These are phyloP conservation scores for Anisodus acutangulus DNA, from an alignment of 257 asterid genomes.

Conservation along the genomic window DNA sequence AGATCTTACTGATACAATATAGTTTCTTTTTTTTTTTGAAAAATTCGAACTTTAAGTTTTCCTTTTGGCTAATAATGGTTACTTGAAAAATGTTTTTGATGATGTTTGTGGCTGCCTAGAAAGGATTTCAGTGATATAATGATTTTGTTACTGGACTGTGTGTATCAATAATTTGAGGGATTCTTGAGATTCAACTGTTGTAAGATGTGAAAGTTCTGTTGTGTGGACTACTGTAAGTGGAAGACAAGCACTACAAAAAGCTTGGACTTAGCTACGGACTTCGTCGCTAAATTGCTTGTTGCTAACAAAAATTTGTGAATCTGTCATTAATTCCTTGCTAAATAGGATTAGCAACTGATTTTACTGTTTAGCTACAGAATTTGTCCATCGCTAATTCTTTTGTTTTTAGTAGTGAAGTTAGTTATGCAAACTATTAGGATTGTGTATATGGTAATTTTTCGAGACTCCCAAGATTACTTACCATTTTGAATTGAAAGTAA, in stretches of 20 bases:
- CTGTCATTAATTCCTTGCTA: too few relatives aligned
- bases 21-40: background rate
- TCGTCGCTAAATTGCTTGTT: too few relatives aligned
- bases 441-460: background rate
- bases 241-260: background rate
- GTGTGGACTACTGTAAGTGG: background rate
- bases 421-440: background rate
- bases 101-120: background rate
- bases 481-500: background rate
- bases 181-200: background rate
- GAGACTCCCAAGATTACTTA: background rate
- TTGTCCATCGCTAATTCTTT: too few relatives aligned
- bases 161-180: background rate
- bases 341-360: too few relatives aligned
- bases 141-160: background rate
- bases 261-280: too few relatives aligned
- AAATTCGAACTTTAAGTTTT: background rate
- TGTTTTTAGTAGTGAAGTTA: background rate
- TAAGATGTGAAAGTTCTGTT: background rate
- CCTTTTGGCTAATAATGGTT: background rate
- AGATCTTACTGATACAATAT: background rate
- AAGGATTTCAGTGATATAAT: background rate
- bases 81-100: background rate
- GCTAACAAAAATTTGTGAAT: too few relatives aligned
- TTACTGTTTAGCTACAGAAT: too few relatives aligned